These are phyloP conservation scores for Saposhnikovia divaricata DNA, from an alignment of 129 eudicot species.

Conservation along the genomic window DNA sequence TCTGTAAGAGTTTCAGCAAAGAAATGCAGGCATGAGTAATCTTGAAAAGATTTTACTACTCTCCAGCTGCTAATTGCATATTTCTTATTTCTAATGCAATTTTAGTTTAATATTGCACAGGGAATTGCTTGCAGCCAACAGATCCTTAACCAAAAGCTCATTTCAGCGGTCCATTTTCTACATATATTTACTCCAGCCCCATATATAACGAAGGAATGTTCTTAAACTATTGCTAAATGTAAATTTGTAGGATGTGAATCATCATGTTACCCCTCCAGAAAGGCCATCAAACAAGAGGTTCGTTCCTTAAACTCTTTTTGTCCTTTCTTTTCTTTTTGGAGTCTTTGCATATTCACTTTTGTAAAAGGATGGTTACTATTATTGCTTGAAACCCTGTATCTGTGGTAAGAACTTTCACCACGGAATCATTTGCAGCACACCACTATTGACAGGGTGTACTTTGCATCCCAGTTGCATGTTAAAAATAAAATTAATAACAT, in stretches of 20 bases:
- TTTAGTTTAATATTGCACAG: conserved; percentile 36
- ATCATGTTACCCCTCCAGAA: conserved; percentile 25
- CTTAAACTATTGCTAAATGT: background rate
- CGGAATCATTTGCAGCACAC: background rate
- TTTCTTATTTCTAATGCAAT: background rate
- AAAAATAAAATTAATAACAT: background rate
- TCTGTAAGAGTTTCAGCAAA: conserved; percentile 40
- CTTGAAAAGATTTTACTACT: conserved; percentile 6
- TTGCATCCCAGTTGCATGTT: background rate
- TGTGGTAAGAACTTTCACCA: background rate
- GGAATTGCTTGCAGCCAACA: conserved; percentile 53
- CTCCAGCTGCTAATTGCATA: background rate
- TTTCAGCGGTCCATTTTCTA: conserved; percentile 26
- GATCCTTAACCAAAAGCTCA: conserved; percentile 31
- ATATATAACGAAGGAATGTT: conserved; percentile 17
- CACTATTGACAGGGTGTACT: background rate
- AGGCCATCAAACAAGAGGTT: conserved; percentile 34
- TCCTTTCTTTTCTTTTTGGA: background rate
- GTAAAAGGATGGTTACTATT: background rate
- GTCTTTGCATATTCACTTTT: background rate
- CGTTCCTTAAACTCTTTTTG: conserved; percentile 10
- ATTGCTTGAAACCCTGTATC: background rate
- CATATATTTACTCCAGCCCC: background rate
- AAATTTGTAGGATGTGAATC: conserved; percentile 38
- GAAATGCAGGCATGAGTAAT: conserved; percentile 62